Evolutionary conservation across 1,284 basidiomycete genomes (phyloP).

Genomic region (Malassezia sp.): DNA sequence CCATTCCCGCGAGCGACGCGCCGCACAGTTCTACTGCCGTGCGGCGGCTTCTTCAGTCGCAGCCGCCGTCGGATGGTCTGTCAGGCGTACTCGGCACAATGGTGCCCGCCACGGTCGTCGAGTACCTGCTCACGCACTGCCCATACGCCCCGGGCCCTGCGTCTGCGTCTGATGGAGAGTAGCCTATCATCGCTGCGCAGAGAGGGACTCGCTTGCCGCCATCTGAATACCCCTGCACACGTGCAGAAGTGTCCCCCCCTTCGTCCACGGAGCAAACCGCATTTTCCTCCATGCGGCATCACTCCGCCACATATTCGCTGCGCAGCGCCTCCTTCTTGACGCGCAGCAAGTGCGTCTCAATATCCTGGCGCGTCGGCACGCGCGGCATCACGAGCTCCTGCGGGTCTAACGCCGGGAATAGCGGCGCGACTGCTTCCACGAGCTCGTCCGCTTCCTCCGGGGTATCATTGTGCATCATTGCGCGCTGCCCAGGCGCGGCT

Average conservation of each 20-base stretch:
- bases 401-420: conserved; percentile 7
- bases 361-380: conserved; percentile 10
- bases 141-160: conserved; percentile 21
- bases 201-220: too few species aligned
- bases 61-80: conserved; percentile 4
- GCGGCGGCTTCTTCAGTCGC: conserved; percentile 5
- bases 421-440: background rate
- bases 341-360: conserved; percentile 11
- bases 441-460: background rate
- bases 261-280: too few species aligned
- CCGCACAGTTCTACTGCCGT: conserved; percentile 29
- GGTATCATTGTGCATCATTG: conserved; percentile 9
- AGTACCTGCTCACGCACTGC: conserved; percentile 20
- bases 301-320: conserved; percentile 6
- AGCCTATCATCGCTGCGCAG: too few species aligned
- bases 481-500: conserved; percentile 53
- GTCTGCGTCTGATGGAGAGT: too few species aligned
- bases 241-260: too few species aligned
- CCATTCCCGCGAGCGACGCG: conserved; percentile 17
- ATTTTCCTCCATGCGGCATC: too few species aligned
- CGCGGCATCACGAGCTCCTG: conserved; percentile 14
- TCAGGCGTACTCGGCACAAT: conserved; percentile 6
- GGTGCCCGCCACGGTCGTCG: conserved; percentile 23
- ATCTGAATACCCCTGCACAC: too few species aligned
- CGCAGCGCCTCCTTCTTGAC: conserved; percentile 18